These are phyloP conservation scores for Trichoderma semiorbis DNA, from an alignment of 2,329 filamentous ascomycete genomes.

Conservation along the genomic window DNA sequence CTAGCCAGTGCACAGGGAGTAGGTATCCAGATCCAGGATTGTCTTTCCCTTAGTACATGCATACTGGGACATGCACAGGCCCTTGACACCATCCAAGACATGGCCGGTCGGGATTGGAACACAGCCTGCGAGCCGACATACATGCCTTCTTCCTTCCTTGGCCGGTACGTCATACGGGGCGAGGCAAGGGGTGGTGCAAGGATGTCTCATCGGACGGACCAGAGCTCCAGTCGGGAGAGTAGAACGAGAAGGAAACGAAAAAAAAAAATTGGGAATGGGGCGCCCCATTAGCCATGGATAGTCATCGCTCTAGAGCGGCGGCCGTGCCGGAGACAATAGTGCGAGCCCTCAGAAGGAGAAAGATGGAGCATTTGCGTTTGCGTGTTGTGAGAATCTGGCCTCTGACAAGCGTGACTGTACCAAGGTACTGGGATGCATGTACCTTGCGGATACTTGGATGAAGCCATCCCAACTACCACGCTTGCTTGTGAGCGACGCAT, in stretches of 20 bases:
- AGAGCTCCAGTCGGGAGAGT: conserved; percentile 23
- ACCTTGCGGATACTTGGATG: neutral
- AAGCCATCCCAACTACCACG: neutral
- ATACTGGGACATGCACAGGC: neutral
- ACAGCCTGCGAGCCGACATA: conserved; percentile 8
- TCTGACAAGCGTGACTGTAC: neutral
- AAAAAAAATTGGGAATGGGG: conserved; percentile 8
- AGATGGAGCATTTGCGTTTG: neutral
- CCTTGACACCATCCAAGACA: conserved; percentile 17
- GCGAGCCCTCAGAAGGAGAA: neutral
- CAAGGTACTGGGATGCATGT: neutral
- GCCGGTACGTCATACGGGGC: conserved; percentile 29
- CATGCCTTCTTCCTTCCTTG: neutral
- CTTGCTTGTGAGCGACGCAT: neutral
- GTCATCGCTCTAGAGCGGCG: conserved; percentile 21
- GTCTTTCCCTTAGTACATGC: conserved; percentile 2
- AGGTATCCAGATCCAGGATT: conserved; percentile 18
- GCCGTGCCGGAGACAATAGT: conserved; percentile 26
- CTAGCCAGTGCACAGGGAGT: conserved; percentile 12
- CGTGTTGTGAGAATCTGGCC: neutral
- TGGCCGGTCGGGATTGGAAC: conserved; percentile 5
- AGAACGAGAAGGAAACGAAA: neutral
- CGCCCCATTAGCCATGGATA: conserved; percentile 14
- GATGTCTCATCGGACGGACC: conserved; percentile 35
- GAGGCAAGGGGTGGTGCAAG: conserved; percentile 30